Percentiles rank a stretch among this genome's conserved stretches.
These are phyloP conservation scores for Epichloe coenophiala DNA, from an alignment of 2,329 filamentous ascomycete species.

Conservation along the genomic window DNA sequence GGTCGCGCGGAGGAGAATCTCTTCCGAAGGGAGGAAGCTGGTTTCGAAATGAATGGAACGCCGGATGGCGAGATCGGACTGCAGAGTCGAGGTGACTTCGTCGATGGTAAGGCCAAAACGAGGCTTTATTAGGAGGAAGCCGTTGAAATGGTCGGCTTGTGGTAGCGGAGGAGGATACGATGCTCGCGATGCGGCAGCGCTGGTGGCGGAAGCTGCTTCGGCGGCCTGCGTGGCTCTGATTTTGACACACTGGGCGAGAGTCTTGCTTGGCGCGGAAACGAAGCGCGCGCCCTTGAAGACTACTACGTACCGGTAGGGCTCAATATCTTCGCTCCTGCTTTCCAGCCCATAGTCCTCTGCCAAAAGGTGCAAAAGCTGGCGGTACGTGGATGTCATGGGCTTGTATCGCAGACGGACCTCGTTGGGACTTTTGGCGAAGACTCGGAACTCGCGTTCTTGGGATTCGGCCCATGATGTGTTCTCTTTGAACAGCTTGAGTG, in stretches of 20 bases:
- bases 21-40: constrained; percentile 56
- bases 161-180: constrained; percentile 12
- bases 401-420: constrained; percentile 73
- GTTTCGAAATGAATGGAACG: constrained; percentile 45
- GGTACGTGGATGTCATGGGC: constrained; percentile 66
- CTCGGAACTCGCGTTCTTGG: constrained; percentile 69
- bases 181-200: constrained; percentile 17
- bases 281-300: constrained; percentile 78
- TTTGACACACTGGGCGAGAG: constrained; percentile 53
- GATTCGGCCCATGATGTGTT: constrained; percentile 54
- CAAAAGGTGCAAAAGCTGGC: constrained; percentile 73
- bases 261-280: constrained; percentile 65
- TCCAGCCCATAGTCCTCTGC: constrained; percentile 86
- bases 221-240: constrained; percentile 28
- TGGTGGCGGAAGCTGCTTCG: constrained; percentile 13
- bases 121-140: constrained; percentile 51
- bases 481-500: constrained; percentile 59
- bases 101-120: constrained; percentile 67
- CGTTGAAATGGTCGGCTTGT: constrained; percentile 47
- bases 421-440: constrained; percentile 59
- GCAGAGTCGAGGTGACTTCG: constrained; percentile 49
- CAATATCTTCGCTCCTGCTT: constrained; percentile 78
- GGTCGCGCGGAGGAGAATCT: constrained; percentile 49
- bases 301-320: constrained; percentile 80
- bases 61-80: constrained; percentile 33